A percentile compares a stretch with the other conserved stretches of the same genome.
These are phyloP conservation scores for Penicillium italicum DNA, from an alignment of 2,329 filamentous ascomycete genomes.

Conservation along the genomic window DNA sequence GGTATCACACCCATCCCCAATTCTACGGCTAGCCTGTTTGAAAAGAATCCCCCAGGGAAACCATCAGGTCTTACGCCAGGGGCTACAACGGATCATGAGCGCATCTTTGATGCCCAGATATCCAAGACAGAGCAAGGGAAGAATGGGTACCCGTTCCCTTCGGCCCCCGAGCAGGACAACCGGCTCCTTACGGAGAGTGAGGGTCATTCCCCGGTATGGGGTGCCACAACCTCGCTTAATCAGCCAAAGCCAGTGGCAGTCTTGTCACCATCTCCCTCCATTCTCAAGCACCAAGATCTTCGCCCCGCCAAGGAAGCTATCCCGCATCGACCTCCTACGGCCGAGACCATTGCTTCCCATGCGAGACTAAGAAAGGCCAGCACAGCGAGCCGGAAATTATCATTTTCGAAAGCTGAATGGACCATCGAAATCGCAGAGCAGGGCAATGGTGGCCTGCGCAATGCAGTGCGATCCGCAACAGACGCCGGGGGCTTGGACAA, in stretches of 20 bases:
- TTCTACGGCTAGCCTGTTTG: constrained; percentile 36
- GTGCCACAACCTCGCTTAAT: constrained; percentile 59
- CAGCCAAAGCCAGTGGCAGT: constrained; percentile 75
- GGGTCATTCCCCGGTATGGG: constrained; percentile 73
- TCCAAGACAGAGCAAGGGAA: constrained; percentile 26
- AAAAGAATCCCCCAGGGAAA: constrained; percentile 23
- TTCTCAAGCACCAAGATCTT: constrained; percentile 63
- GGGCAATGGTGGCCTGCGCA: constrained; percentile 87
- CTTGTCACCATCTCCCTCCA: constrained; percentile 69
- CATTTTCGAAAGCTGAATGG: constrained; percentile 78
- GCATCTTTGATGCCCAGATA: constrained; percentile 35
- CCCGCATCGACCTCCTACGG: constrained; percentile 17
- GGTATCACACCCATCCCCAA: constrained; percentile 24
- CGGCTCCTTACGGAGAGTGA: constrained; percentile 64
- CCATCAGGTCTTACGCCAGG: constrained; percentile 37
- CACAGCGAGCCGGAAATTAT: constrained; percentile 57
- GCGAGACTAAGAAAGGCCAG: constrained; percentile 13
- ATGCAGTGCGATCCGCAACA: constrained; percentile 75
- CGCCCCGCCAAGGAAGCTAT: constrained; percentile 22
- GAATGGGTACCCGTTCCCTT: constrained; percentile 32
- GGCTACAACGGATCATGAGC: constrained; percentile 42
- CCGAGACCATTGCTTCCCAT: constrained; percentile 9
- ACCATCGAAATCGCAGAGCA: constrained; percentile 79
- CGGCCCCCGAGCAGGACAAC: constrained; percentile 40
- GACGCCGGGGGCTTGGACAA: constrained; percentile 67